phyloP scores from a whole-genome alignment of 306 rosid genomes.

The Sindora glabra region DNA sequence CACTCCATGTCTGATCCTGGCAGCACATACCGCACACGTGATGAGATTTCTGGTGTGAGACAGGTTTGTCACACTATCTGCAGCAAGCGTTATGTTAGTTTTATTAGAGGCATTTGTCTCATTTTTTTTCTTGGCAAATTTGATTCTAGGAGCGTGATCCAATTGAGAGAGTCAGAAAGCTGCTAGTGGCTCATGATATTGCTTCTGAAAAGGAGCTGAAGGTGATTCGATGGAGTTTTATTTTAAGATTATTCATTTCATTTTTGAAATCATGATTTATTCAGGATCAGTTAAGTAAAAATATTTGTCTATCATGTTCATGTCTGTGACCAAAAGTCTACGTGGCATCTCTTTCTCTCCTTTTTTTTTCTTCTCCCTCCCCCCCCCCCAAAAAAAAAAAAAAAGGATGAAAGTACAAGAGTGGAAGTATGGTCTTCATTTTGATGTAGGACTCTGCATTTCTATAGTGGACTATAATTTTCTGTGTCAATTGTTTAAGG shows the following conservation, averaged over 20 bases:
- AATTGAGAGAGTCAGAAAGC: slow-evolving; percentile 82
- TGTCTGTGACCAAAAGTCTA: not conserved
- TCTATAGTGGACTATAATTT: not conserved
- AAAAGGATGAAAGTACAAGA: not conserved
- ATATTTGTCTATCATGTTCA: not conserved
- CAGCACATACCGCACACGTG: slow-evolving; percentile 96
- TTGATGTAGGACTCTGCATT: not conserved
- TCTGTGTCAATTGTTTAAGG: not conserved
- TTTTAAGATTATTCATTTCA: not conserved
- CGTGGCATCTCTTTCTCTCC: not conserved
- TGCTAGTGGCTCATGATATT: slow-evolving; percentile 60
- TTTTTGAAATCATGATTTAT: not conserved
- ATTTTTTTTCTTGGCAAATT: slow-evolving; percentile 1
- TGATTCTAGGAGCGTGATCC: slow-evolving; percentile 90
- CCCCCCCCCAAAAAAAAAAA: too few species aligned
- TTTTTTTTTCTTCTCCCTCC: too few species aligned
- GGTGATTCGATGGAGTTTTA: slow-evolving; percentile 31
- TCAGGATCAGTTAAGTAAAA: not conserved
- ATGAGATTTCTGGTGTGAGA: slow-evolving; percentile 91
- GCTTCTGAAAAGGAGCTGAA: slow-evolving; percentile 86
- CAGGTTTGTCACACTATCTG: slow-evolving; percentile 44
- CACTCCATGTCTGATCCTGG: slow-evolving; percentile 99
- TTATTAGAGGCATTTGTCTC: not conserved
- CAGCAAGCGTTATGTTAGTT: not conserved
- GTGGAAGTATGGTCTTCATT: not conserved